These are phyloP conservation scores for Aciculosporium take DNA, from an alignment of 2,329 filamentous ascomycete genomes.

Conservation along the genomic window DNA sequence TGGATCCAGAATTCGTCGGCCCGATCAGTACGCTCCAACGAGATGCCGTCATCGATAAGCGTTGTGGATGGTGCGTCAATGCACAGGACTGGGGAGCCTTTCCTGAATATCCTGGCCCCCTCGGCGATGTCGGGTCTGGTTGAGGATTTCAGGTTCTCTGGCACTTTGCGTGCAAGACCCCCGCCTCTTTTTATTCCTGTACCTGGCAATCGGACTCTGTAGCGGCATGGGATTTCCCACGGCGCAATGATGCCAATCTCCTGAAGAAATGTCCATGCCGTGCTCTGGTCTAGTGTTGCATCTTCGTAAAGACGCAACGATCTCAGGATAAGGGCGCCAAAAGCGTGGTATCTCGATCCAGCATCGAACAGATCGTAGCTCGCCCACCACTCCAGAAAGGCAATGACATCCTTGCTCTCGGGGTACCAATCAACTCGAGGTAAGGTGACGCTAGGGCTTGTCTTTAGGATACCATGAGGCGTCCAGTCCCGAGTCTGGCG, in stretches of 20 bases:
- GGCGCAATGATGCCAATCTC: conserved; percentile 59
- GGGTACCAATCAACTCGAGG: conserved; percentile 16
- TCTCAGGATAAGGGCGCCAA: conserved; percentile 51
- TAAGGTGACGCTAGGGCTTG: conserved; percentile 14
- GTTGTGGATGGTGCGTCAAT: conserved; percentile 53
- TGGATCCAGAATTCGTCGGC: conserved; percentile 57
- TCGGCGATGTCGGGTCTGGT: conserved; percentile 29
- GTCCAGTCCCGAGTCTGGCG: conserved; percentile 35
- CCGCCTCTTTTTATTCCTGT: conserved; percentile 28
- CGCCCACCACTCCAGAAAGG: conserved; percentile 57
- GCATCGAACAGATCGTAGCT: conserved; percentile 38
- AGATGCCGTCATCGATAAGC: conserved; percentile 70
- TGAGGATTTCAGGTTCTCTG: conserved; percentile 19
- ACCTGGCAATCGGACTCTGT: conserved; percentile 40
- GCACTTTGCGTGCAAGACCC: conserved; percentile 23
- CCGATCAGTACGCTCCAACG: conserved; percentile 44
- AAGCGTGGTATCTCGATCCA: conserved; percentile 39
- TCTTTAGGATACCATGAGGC: conserved; percentile 29
- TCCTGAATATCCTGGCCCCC: conserved; percentile 44
- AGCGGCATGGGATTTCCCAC: conserved; percentile 54
- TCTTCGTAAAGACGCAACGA: conserved; percentile 45
- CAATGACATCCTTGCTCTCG: conserved; percentile 36
- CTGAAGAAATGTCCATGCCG: conserved; percentile 53
- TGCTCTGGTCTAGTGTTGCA: conserved; percentile 26
- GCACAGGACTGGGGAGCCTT: conserved; percentile 48